Percentiles rank a stretch among this genome's conserved stretches.
Conservation (phyloP, 208 protist species). For the Acanthamoeba triangularis region DNA sequence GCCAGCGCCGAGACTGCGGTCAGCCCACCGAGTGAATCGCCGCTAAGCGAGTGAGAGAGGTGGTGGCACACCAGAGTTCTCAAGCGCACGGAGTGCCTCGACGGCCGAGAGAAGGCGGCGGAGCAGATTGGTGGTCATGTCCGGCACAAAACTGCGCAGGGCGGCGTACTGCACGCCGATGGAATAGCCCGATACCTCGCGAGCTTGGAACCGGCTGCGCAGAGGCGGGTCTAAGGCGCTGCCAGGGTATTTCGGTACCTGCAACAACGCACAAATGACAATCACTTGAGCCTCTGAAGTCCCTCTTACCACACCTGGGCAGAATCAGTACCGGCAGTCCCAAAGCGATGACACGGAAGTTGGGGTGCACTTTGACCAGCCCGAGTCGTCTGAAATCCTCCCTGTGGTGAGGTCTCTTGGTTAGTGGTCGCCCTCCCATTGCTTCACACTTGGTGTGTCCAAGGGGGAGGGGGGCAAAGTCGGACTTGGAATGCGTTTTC, state of each 20-base stretch:
- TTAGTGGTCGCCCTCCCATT: not conserved
- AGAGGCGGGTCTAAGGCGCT: constrained; percentile 91
- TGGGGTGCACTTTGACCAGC: constrained; percentile 94
- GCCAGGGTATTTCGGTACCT: constrained; percentile 85
- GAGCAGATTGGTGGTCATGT: constrained; percentile 26
- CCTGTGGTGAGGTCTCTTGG: constrained; percentile 13
- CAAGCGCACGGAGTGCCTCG: constrained; percentile 60
- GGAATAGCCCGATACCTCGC: constrained; percentile 73
- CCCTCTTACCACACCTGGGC: too few species aligned
- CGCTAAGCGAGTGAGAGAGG: not conserved
- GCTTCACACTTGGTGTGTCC: too few species aligned
- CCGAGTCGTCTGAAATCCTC: constrained; percentile 90
- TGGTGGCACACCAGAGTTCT: constrained; percentile 30
- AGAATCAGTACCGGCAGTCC: constrained; percentile 94
- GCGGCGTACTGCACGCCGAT: constrained; percentile 66
- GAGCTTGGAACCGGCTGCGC: constrained; percentile 90
- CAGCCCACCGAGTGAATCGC: not conserved
- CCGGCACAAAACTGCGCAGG: constrained; percentile 22
- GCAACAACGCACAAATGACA: not conserved
- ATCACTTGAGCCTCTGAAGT: not conserved
- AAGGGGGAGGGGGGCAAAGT: too few species aligned
- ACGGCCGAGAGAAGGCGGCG: constrained; percentile 36
- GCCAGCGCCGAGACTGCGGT: not conserved
- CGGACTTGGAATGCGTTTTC: constrained; percentile 60
- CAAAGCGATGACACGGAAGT: constrained; percentile 97